Base-by-base conservation (phyloP, 2,329 filamentous ascomycete genomes). In the Fusarium tjaetaba region DNA sequence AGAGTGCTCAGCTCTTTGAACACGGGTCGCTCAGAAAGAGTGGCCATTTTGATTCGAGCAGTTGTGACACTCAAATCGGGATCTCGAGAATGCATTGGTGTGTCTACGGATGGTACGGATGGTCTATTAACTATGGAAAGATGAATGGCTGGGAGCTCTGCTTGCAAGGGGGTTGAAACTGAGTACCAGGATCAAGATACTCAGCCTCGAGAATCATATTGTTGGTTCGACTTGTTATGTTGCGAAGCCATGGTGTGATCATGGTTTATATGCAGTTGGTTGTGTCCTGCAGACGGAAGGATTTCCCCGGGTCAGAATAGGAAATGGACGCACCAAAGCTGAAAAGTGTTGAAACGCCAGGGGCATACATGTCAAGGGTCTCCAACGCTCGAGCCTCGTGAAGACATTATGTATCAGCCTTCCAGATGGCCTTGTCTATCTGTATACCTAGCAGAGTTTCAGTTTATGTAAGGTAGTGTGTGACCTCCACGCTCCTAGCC, bases 231-330 rank as follows among this genome's bases (percentile, higher is more conserved):
- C 34, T 68, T 20, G 59, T 24, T n/a, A 34, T 28, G 38, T 28
- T 41, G 34, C 45, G 32, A 36, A 36, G 34, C 49, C 39, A 42
- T 43, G 48, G 60, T 32, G 36, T 52, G 36, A 48, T 30, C 36
- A 62, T 68, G 34, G 43, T 38, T 55, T 14, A 43, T 59, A 68
- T 72, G 69, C 68, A 60, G 69, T 72, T 72, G 70, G 70, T 57
- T 26, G 55, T 72, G 70, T 53, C 24, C 36, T 64, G 70, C 68
- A 72, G 53, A 43, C 58, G 68, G 68, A 68, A 52, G 52, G 48
- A 71, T 58, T 64, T 68, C 51, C 52, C 69, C 68, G 55, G 53
- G 41, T 41, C 43, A 28, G 36, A 58, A 72, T 48, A 62, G 53
- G 70, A 68, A 72, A 69, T 53, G 16, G 51, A 53, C 46, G 53